Evolutionary conservation across 306 rosid species (phyloP).

Genomic region (Castanea crenata): DNA sequence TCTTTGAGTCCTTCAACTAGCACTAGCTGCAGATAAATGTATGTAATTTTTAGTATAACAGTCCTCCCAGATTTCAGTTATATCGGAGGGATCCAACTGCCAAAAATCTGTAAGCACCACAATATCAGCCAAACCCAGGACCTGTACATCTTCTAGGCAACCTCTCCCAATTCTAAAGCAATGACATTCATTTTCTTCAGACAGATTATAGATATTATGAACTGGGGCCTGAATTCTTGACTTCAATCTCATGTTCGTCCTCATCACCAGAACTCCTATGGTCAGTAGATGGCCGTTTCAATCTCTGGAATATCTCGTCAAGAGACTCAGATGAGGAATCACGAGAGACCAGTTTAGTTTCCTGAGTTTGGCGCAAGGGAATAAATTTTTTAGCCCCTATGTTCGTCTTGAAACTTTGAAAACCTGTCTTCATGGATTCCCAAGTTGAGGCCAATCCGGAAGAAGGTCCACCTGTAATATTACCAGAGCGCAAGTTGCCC

Average conservation of each 20-base stretch:
- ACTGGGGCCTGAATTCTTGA: constrained; percentile 36
- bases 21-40: constrained; percentile 22
- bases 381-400: constrained; percentile 52
- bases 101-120: constrained; percentile 6
- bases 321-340: constrained; percentile 80
- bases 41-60: constrained; percentile 22
- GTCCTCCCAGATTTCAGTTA: constrained; percentile 8
- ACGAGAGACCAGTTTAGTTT: constrained; percentile 39
- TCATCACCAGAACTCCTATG: constrained; percentile 36
- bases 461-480: constrained; percentile 35
- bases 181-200: not conserved
- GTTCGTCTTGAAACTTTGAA: constrained; percentile 74
- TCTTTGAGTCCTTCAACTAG: constrained; percentile 15
- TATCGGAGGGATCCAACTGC: constrained; percentile 11
- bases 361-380: constrained; percentile 66
- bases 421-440: constrained; percentile 77
- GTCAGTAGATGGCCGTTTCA: constrained; percentile 63
- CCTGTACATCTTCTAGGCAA: constrained; percentile 47
- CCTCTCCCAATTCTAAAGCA: constrained; percentile 25
- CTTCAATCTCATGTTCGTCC: constrained; percentile 33
- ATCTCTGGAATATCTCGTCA: constrained; percentile 89
- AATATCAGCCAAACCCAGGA: constrained; percentile 26
- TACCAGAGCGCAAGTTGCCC: constrained; percentile 30
- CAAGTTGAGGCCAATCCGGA: constrained; percentile 68
- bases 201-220: constrained; percentile 37